phyloP scores from a whole-genome alignment of 2,329 filamentous ascomycete species.

The Pseudophaeomoniella oleicola region DNA sequence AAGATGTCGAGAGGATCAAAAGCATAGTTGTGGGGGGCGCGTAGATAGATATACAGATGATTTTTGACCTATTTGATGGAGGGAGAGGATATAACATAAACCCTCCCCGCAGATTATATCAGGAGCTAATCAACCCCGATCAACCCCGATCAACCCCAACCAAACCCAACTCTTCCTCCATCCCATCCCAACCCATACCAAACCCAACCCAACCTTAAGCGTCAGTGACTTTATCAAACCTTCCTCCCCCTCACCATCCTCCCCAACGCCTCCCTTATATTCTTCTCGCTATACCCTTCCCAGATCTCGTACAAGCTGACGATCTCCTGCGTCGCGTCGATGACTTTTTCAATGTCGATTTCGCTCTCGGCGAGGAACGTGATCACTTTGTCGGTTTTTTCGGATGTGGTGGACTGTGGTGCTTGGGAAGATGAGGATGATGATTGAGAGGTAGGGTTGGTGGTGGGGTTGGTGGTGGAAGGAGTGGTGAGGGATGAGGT shows the following conservation, averaged over 20 bases:
- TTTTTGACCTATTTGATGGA: no score
- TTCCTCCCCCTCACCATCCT: constrained; percentile 47
- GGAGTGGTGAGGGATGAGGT: background rate
- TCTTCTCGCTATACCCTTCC: constrained; percentile 51
- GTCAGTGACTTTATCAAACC: no score
- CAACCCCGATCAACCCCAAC: no score
- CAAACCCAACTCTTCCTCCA: no score
- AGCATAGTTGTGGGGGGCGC: no score
- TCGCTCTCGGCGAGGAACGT: constrained; percentile 76
- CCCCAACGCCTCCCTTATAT: constrained; percentile 47
- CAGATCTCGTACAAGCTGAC: constrained; percentile 74
- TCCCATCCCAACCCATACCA: no score
- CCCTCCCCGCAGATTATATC: no score
- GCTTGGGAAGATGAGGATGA: constrained; percentile 8
- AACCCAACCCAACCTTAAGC: no score
- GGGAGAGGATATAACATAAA: no score
- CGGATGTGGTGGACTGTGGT: constrained; percentile 23
- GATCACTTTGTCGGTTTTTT: constrained; percentile 52
- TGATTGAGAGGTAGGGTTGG: constrained; percentile 5
- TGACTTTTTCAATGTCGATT: constrained; percentile 69
- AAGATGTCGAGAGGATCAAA: background rate
- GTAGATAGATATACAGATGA: no score
- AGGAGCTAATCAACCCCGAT: no score
- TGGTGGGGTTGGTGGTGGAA: background rate
- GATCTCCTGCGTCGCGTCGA: constrained; percentile 82